Conservation (phyloP, 805 yeast species). For the Lipomyces orientalis region DNA sequence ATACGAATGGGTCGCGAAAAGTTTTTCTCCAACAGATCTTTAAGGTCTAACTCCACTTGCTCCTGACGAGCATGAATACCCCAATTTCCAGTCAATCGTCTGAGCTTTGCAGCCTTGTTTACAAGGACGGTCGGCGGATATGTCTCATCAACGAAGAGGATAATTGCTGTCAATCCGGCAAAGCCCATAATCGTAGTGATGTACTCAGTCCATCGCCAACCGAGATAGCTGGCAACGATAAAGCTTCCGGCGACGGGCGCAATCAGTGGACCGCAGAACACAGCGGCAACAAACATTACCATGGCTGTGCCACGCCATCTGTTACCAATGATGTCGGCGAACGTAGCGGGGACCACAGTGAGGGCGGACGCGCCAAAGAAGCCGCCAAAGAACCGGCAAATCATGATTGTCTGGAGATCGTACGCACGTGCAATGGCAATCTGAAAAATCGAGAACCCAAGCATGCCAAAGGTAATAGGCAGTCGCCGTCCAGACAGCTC, state of each 20-base stretch:
- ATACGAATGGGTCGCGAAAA: conserved; percentile 70
- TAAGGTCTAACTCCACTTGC: conserved; percentile 58
- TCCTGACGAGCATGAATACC: conserved; percentile 81
- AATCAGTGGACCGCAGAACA: conserved; percentile 78
- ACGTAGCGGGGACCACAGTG: conserved; percentile 84
- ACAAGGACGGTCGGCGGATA: conserved; percentile 72
- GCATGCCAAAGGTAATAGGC: conserved; percentile 60
- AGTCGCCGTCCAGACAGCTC: conserved; percentile 64
- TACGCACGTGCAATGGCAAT: conserved; percentile 81
- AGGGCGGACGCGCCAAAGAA: conserved; percentile 83
- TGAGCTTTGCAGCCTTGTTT: conserved; percentile 64
- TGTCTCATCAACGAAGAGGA: conserved; percentile 65
- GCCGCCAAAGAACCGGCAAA: conserved; percentile 82
- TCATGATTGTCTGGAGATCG: conserved; percentile 75
- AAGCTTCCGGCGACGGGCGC: conserved; percentile 83
- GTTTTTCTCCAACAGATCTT: conserved; percentile 66
- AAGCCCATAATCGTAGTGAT: conserved; percentile 67
- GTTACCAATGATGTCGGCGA: conserved; percentile 79
- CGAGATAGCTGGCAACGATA: conserved; percentile 62
- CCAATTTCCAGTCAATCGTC: conserved; percentile 79
- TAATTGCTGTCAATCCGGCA: conserved; percentile 49
- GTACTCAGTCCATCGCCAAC: conserved; percentile 86
- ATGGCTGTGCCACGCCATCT: conserved; percentile 76
- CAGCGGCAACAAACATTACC: conserved; percentile 70
- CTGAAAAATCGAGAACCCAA: conserved; percentile 63